Evolutionary conservation across 345 rosid species (phyloP).

Genomic region (Ceriops decandra): DNA sequence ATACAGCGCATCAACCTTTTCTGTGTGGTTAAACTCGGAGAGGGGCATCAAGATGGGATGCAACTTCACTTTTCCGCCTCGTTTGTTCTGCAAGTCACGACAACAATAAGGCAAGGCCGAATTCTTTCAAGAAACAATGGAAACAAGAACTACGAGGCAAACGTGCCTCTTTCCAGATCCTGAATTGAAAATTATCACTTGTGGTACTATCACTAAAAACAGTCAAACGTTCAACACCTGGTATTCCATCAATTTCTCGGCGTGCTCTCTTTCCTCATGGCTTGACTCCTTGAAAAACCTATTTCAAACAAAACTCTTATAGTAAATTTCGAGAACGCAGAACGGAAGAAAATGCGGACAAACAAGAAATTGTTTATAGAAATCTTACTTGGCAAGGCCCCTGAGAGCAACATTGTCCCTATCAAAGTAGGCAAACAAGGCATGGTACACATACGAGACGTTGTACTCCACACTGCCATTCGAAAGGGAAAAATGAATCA

Average conservation of each 20-base stretch:
- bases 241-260: conserved; percentile 34
- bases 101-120: neutral
- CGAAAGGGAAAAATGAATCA: neutral
- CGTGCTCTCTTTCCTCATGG: conserved; percentile 28
- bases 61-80: conserved; percentile 37
- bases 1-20: conserved; percentile 30
- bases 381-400: conserved; percentile 29
- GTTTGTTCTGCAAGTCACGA: conserved; percentile 24
- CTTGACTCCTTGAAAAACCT: conserved; percentile 36
- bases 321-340: neutral
- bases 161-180: neutral
- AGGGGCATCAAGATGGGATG: conserved; percentile 27
- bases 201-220: neutral
- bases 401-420: conserved; percentile 35
- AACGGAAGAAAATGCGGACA: neutral
- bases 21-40: conserved; percentile 27
- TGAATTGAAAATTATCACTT: neutral
- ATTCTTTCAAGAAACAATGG: neutral
- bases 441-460: conserved; percentile 35
- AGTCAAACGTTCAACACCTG: conserved; percentile 18
- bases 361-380: neutral
- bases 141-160: neutral
- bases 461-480: conserved; percentile 35
- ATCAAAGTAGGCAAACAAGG: conserved; percentile 32
- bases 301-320: neutral